Evolutionary conservation across 768 basidiomycete genomes (phyloP), one percentile per base, ranked within the genome.

Genomic region (Tulasnella sp.): DNA sequence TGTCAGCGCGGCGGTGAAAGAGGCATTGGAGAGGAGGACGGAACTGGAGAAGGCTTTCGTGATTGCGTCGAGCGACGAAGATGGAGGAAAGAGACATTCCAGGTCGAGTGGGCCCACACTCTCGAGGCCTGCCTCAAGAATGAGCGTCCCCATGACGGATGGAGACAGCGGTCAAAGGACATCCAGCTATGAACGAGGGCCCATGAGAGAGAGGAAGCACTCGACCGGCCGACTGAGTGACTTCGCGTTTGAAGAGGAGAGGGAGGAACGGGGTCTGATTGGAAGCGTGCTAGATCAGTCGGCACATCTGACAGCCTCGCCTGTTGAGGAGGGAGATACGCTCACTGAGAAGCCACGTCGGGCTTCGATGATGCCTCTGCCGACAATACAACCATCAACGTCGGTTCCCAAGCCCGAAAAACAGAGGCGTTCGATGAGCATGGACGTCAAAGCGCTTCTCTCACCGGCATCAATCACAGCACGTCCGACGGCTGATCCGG

Each of bases 21-120:
- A 49, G 43, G 43, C 45, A 11, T 24, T 56, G 43, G 48, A 42
- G 38, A 61, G 54, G 43, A 27, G 41, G 42, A 34, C 19, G 60
- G 54, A 38, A 1, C 22, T 34, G 43, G 54, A 55, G 43, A 5
- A 19, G n/a, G 45, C 45, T 7, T 19, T 48, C n/a, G 41, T 41
- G 27, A 27, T 42, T 25, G 9, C 42, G 41, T 27, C 41, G 29
- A 42, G 38, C 22, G 41, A 43, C 4, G 54, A 55, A 41, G 24
- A 22, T 55, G 11, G 10, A 19, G 24, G 49, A 24, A n/a, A n/a
- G n/a, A 38, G 34, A 38, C 7, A 5, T 38, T 38, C 34, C 15
- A 5, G 34, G 15, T 38, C 34, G 15, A 38, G 34, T 15, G 34
- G 34, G 34, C 5, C 5, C 7, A 38, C 34, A 15, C 49, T 29